These are phyloP conservation scores for Eucalyptus paniculata DNA, from an alignment of 345 rosid species.

Conservation along the genomic window DNA sequence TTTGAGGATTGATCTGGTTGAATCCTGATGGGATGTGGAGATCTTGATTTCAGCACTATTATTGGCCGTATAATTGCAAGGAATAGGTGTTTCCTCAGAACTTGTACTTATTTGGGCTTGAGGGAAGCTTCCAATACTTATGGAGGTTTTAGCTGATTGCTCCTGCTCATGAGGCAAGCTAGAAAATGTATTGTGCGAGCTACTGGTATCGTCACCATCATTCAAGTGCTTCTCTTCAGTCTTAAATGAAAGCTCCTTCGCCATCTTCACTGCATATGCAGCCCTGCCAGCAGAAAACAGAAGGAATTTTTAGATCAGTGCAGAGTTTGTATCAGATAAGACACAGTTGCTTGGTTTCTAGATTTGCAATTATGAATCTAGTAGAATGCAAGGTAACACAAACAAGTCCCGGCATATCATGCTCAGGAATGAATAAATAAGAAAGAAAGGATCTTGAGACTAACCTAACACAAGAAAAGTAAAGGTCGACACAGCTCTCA, in stretches of 20 bases:
- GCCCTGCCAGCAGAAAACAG: constrained; percentile 45
- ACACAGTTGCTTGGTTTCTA: neutral
- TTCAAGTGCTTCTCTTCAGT: constrained; percentile 70
- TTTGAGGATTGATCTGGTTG: constrained; percentile 28
- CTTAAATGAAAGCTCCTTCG: constrained; percentile 59
- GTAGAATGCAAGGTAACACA: neutral
- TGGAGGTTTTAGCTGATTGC: constrained; percentile 74
- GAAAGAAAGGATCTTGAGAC: constrained; percentile 11
- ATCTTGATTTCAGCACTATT: constrained; percentile 34
- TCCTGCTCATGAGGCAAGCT: constrained; percentile 82
- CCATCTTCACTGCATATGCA: constrained; percentile 79
- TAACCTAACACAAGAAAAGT: constrained; percentile 94
- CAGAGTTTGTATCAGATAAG: neutral
- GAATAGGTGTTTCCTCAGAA: constrained; percentile 54
- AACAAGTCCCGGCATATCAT: neutral
- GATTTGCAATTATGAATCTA: neutral
- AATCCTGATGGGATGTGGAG: constrained; percentile 29
- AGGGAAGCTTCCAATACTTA: constrained; percentile 85
- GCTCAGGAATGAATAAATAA: neutral
- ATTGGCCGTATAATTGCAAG: constrained; percentile 25
- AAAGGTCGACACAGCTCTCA: constrained; percentile 87
- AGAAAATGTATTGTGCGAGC: constrained; percentile 76
- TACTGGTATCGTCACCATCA: constrained; percentile 60
- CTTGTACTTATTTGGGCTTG: constrained; percentile 78
- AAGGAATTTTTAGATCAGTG: neutral